A percentile compares a stretch with the other conserved stretches of the same genome.
These are phyloP conservation scores for Fusarium sp. DNA, from an alignment of 2,329 filamentous ascomycete species.

Conservation along the genomic window DNA sequence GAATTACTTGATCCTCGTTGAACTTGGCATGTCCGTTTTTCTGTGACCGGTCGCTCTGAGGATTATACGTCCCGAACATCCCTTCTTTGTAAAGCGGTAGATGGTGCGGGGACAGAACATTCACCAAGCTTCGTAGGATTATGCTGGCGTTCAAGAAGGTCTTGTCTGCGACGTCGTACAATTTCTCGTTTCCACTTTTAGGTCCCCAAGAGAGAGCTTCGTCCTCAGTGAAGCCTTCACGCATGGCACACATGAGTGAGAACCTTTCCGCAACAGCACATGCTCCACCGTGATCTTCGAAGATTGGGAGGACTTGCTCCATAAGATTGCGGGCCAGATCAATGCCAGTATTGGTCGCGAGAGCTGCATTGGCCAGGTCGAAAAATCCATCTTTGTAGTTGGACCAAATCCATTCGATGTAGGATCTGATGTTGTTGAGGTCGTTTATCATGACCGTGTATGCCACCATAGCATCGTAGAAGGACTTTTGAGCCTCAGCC, in stretches of 20 bases:
- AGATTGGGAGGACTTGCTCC: slow-evolving; percentile 48
- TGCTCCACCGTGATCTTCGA: slow-evolving; percentile 46
- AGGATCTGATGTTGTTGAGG: slow-evolving; percentile 48
- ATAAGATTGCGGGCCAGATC: slow-evolving; percentile 53
- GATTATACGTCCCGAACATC: slow-evolving; percentile 47
- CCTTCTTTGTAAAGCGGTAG: slow-evolving; percentile 48
- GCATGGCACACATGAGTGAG: slow-evolving; percentile 26
- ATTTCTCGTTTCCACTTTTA: slow-evolving; percentile 43
- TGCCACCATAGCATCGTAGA: slow-evolving; percentile 50
- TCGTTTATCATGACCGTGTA: slow-evolving; percentile 51
- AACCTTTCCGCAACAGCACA: slow-evolving; percentile 38
- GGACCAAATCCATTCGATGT: slow-evolving; percentile 49
- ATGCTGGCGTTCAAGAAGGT: slow-evolving; percentile 40
- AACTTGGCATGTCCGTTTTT: slow-evolving; percentile 53
- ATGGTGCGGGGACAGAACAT: slow-evolving; percentile 17
- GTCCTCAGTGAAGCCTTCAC: slow-evolving; percentile 30
- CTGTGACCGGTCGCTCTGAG: slow-evolving; percentile 37
- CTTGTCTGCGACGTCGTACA: slow-evolving; percentile 49
- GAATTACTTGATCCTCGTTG: slow-evolving; percentile 54
- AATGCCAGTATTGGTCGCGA: slow-evolving; percentile 57
- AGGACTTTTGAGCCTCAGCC: slow-evolving; percentile 46
- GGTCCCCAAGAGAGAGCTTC: slow-evolving; percentile 4
- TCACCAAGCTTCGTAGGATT: slow-evolving; percentile 1
- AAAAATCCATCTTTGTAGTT: slow-evolving; percentile 45
- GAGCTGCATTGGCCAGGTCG: slow-evolving; percentile 53